Evolutionary conservation across 768 basidiomycete genomes (phyloP).

Genomic region (Tulasnella calospora): DNA sequence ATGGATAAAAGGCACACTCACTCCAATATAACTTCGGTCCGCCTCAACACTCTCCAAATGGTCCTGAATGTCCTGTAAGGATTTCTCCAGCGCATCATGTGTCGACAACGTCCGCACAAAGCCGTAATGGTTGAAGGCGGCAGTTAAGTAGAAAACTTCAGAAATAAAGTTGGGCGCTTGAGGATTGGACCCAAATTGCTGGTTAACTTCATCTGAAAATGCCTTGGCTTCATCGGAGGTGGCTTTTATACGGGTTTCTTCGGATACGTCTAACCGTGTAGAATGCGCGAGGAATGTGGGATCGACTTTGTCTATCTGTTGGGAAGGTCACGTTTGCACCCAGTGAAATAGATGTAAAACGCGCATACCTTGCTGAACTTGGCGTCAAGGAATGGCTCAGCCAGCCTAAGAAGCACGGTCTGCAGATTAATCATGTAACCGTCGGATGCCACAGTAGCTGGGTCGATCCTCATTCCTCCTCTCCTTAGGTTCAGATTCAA

Average conservation of each 20-base stretch:
- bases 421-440: constrained; percentile 91
- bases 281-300: constrained; percentile 71
- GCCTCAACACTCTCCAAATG: constrained; percentile 71
- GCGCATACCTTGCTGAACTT: constrained; percentile 70
- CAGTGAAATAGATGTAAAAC: not conserved
- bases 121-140: constrained; percentile 86
- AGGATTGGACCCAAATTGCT: constrained; percentile 38
- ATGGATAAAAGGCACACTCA: constrained; percentile 39
- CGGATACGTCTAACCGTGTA: constrained; percentile 65
- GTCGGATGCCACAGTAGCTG: constrained; percentile 79
- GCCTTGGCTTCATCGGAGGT: constrained; percentile 77
- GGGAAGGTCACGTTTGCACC: not conserved
- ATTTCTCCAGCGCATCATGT: constrained; percentile 47
- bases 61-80: constrained; percentile 63
- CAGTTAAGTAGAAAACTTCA: constrained; percentile 84
- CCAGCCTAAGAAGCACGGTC: constrained; percentile 72
- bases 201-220: constrained; percentile 49
- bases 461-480: constrained; percentile 90
- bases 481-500: constrained; percentile 75
- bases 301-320: constrained; percentile 87
- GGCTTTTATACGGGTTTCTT: constrained; percentile 92
- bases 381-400: constrained; percentile 93
- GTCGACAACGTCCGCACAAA: constrained; percentile 74
- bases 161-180: constrained; percentile 86
- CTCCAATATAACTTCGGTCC: constrained; percentile 78